A percentile compares a stretch with the other conserved stretches of the same genome.
phyloP scores from a whole-genome alignment of 176 grass and related monocot species.

The Alloteropsis semialata region DNA sequence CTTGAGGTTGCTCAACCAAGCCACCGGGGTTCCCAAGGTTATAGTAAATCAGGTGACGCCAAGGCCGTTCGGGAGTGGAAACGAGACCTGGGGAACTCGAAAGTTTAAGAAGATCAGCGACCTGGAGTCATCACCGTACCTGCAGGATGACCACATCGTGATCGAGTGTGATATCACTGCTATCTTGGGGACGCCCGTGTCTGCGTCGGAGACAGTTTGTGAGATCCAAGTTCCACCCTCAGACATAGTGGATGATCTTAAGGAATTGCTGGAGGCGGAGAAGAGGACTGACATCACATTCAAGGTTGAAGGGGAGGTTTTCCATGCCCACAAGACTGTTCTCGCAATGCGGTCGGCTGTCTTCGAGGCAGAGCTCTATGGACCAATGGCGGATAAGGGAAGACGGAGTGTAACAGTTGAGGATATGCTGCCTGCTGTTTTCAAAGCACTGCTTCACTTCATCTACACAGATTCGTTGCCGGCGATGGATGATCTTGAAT shows the following conservation, averaged over 20 bases:
- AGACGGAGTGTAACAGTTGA: background rate
- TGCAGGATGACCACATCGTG: background rate
- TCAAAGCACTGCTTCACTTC: background rate
- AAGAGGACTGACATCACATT: background rate
- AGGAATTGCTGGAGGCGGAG: background rate
- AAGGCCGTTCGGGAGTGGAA: background rate
- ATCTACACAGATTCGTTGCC: background rate
- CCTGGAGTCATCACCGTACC: background rate
- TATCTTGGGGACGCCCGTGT: background rate
- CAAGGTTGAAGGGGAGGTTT: background rate
- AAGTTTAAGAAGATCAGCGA: background rate
- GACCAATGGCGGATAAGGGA: background rate
- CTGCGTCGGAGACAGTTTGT: background rate
- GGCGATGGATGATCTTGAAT: background rate
- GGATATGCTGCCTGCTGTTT: background rate
- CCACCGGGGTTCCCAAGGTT: background rate
- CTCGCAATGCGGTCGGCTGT: background rate
- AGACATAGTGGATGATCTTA: background rate
- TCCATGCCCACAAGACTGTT: background rate
- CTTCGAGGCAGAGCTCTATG: background rate
- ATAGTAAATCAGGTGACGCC: background rate
- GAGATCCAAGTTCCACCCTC: background rate
- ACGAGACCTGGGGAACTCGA: background rate
- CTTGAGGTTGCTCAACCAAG: background rate
- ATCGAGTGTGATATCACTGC: background rate